Evolutionary conservation across 2,329 filamentous ascomycete species (phyloP).

Genomic region (Ploettnerulaceae sp.): DNA sequence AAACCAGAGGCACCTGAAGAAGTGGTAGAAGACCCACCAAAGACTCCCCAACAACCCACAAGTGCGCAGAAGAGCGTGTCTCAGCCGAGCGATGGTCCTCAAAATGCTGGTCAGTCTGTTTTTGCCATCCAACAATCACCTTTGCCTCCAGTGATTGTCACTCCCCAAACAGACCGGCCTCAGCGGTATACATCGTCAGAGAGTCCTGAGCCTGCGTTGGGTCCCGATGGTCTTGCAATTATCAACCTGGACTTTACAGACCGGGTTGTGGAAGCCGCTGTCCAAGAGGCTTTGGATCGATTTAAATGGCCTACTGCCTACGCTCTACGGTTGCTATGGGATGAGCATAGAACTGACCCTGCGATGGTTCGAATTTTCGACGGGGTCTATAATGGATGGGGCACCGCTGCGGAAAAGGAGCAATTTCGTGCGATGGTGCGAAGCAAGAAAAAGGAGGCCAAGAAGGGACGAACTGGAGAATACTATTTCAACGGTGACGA

Average conservation of each 20-base stretch:
- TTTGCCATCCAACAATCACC: slow-evolving; percentile 18
- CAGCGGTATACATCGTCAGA: slow-evolving; percentile 4
- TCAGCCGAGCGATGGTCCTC: slow-evolving; percentile 15
- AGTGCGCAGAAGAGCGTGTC: slow-evolving; percentile 20
- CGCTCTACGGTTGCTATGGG: slow-evolving; percentile 55
- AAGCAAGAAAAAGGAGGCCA: slow-evolving; percentile 53
- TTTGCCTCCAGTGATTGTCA: not conserved
- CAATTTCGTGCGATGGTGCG: slow-evolving; percentile 49
- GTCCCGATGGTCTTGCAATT: slow-evolving; percentile 19
- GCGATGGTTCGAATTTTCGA: slow-evolving; percentile 53
- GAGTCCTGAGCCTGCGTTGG: slow-evolving; percentile 11
- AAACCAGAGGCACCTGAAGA: slow-evolving; percentile 3
- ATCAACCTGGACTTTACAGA: slow-evolving; percentile 36
- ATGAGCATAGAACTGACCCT: slow-evolving; percentile 49
- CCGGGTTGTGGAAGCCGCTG: slow-evolving; percentile 51
- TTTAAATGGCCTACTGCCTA: slow-evolving; percentile 58
- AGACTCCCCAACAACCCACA: slow-evolving; percentile 14
- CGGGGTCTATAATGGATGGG: slow-evolving; percentile 52
- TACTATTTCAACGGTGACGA: slow-evolving; percentile 45
- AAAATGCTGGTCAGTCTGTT: slow-evolving; percentile 14
- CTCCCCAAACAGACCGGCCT: slow-evolving; percentile 7
- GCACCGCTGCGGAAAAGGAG: slow-evolving; percentile 47
- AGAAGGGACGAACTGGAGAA: slow-evolving; percentile 46
- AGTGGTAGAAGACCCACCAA: slow-evolving; percentile 4
- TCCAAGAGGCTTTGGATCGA: slow-evolving; percentile 52